Conservation (phyloP, 1,139 yeast genomes). For the Pichia terricola region DNA sequence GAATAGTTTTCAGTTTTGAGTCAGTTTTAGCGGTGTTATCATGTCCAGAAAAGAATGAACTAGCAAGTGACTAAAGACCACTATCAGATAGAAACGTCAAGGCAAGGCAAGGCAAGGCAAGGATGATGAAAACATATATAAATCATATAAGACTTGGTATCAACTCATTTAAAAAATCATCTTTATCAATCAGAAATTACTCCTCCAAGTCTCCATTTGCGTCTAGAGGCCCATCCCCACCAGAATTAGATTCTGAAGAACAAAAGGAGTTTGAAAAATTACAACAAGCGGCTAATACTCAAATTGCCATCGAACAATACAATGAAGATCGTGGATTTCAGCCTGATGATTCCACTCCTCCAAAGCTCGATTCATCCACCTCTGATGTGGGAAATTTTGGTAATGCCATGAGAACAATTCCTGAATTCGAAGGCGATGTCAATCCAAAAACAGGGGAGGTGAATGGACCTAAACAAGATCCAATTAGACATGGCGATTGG, state of each 20-base stretch:
- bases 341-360: slow-evolving; percentile 27
- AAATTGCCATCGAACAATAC: slow-evolving; percentile 70
- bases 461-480: slow-evolving; percentile 99
- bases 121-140: no score
- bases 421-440: slow-evolving; percentile 91
- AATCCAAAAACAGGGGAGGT: slow-evolving; percentile 92
- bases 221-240: slow-evolving; percentile 59
- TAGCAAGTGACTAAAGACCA: no score
- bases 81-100: no score
- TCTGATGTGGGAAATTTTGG: slow-evolving; percentile 55
- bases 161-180: no score
- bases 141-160: no score
- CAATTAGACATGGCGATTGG: slow-evolving; percentile 87
- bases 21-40: no score
- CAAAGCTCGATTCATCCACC: slow-evolving; percentile 23
- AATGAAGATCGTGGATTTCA: slow-evolving; percentile 40
- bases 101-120: no score
- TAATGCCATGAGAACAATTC: slow-evolving; percentile 65
- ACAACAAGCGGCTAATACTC: slow-evolving; percentile 73
- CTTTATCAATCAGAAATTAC: neutral
- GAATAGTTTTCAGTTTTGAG: no score
- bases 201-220: slow-evolving; percentile 6
- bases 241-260: slow-evolving; percentile 72
- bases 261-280: slow-evolving; percentile 89
- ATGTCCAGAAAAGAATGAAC: no score